Evolutionary conservation across 2,329 filamentous ascomycete genomes (phyloP), one percentile per base, ranked within the genome.

Genomic region (Juglanconis sp.): DNA sequence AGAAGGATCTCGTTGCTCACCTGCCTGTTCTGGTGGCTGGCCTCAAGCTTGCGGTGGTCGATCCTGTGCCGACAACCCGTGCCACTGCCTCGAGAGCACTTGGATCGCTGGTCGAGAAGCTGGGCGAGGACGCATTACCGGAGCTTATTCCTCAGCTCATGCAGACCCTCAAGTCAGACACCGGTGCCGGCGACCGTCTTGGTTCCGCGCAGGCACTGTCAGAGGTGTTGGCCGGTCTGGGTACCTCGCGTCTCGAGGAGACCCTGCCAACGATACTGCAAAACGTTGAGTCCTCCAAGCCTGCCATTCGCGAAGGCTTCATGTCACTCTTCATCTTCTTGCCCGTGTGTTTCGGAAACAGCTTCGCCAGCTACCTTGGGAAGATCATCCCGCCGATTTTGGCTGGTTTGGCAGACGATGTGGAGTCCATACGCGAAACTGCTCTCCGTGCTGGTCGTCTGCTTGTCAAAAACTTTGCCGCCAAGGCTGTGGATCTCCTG

Each of bases 291-390:
- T 98, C 94, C 69, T 86, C 89, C 67, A 97, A 96, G 76, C 74
- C 95, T 17, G 87, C 92, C 57, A 92, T 99, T 65, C 88, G 95
- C 68, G 95, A 99, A 80, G 95, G 95, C 50, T 99, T 99, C 79
- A 99, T 99, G 95, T 97, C 95, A 7, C 84, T 99, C 46, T 99
- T 99, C 77, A 98, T 99, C 67, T 99, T 97, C 84, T 86, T 99
- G 78, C 95, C 95, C 11, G 95, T 96, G 56, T 99, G 95, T 77
- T 99, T 99, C 69, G 95, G 95, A 70, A 99, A 99, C 82, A 96
- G 93, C 74, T 99, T 99, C 71, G 90, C 95, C 67, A 92, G 92
- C 71, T 99, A 99, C 71, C 88, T 99, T 63, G 91, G 88, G 76
- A 92, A 88, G 72, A 96, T 99, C 69, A 96, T 99, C 68, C 96